phyloP scores from a whole-genome alignment of 352 stramenopile species.

The Globisporangium solare region DNA sequence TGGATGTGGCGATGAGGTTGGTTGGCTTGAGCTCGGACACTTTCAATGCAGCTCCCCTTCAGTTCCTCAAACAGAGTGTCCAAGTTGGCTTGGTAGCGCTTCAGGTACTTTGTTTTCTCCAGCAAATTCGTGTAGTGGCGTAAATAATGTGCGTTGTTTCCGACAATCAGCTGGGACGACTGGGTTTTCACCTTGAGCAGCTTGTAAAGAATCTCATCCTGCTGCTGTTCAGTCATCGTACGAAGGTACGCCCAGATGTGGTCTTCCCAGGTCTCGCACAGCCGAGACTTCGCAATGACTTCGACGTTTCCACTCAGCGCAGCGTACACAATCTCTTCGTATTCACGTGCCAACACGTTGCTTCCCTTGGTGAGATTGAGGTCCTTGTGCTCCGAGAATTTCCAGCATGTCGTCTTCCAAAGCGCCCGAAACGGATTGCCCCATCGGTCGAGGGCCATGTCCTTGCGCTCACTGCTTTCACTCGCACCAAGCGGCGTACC shows the following conservation, averaged over 20 bases:
- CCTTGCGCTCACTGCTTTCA: slow-evolving; percentile 42
- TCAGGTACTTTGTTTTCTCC: slow-evolving; percentile 73
- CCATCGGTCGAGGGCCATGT: slow-evolving; percentile 57
- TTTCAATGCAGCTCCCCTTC: slow-evolving; percentile 47
- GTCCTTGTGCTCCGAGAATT: slow-evolving; percentile 50
- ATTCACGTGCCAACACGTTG: slow-evolving; percentile 58
- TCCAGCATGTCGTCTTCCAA: slow-evolving; percentile 87
- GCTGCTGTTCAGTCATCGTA: slow-evolving; percentile 58
- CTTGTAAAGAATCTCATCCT: slow-evolving; percentile 68
- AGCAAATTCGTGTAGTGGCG: slow-evolving; percentile 47
- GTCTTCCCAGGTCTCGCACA: slow-evolving; percentile 84
- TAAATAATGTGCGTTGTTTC: slow-evolving; percentile 59
- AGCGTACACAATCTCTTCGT: slow-evolving; percentile 79
- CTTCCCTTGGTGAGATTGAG: slow-evolving; percentile 57
- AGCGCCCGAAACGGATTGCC: slow-evolving; percentile 77
- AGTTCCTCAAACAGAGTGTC: slow-evolving; percentile 79
- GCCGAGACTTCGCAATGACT: slow-evolving; percentile 50
- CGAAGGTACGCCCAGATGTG: slow-evolving; percentile 81
- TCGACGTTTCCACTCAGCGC: slow-evolving; percentile 71
- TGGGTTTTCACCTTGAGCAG: slow-evolving; percentile 72
- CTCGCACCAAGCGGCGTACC: slow-evolving; percentile 52
- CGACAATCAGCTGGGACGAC: slow-evolving; percentile 66
- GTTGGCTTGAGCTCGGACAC: slow-evolving; percentile 64
- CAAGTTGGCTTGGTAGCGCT: slow-evolving; percentile 63
- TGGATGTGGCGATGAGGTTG: slow-evolving; percentile 75